These are phyloP conservation scores for Beauveria bassiana DNA, from an alignment of 2,329 filamentous ascomycete species.

Conservation along the genomic window DNA sequence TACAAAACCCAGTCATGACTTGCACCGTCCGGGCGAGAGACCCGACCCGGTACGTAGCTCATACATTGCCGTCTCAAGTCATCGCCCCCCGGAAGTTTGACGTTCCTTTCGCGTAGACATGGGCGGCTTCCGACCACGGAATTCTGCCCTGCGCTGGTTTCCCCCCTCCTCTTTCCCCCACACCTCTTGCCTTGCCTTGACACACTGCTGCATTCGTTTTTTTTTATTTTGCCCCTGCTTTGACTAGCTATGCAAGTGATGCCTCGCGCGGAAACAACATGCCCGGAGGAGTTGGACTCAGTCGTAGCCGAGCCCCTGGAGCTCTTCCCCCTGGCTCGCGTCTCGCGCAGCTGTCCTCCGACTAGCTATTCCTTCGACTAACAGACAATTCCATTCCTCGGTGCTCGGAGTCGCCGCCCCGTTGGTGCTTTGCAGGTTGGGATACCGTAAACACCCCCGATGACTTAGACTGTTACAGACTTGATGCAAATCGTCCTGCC, in stretches of 20 bases:
- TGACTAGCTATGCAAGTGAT: neutral
- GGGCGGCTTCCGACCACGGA: too few species aligned
- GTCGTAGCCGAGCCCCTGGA: neutral
- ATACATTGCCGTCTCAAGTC: conserved; percentile 9
- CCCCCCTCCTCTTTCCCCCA: neutral
- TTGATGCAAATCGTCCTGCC: conserved; percentile 7
- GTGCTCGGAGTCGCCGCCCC: neutral
- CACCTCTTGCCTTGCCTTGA: too few species aligned
- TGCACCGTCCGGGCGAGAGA: too few species aligned
- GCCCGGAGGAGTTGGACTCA: neutral
- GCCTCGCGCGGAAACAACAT: neutral
- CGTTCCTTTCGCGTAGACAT: neutral
- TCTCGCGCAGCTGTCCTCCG: neutral
- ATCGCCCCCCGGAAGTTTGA: neutral
- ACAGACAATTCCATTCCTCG: neutral
- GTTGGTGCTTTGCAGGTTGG: neutral
- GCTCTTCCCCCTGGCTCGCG: neutral
- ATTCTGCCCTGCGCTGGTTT: neutral
- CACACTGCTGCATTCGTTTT: too few species aligned
- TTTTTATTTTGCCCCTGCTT: neutral
- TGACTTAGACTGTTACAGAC: conserved; percentile 9
- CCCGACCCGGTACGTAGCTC: neutral
- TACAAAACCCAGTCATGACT: neutral
- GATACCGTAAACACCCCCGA: neutral
- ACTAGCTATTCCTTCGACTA: neutral